Evolutionary conservation across 352 stramenopile genomes (phyloP).

Genomic region (Pythium angustatum): DNA sequence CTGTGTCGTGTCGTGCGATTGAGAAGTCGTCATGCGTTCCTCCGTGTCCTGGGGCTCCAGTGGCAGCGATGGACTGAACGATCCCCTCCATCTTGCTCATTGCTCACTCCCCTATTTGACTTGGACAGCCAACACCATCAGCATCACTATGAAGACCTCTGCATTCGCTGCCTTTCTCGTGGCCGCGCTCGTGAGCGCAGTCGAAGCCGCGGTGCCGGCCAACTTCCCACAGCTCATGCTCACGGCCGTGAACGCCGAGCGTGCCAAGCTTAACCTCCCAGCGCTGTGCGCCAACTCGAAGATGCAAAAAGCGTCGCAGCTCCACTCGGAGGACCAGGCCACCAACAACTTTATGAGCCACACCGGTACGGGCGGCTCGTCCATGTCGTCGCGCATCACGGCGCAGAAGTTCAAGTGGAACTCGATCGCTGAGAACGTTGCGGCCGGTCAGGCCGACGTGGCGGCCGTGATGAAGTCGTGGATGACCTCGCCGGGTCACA

Average conservation of each 20-base stretch:
- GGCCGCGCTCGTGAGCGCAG: too few species aligned
- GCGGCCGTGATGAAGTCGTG: conserved; percentile 41
- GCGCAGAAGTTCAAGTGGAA: conserved; percentile 31
- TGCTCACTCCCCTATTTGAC: neutral
- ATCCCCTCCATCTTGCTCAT: neutral
- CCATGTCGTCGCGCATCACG: conserved; percentile 29
- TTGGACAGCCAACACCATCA: neutral
- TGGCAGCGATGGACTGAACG: too few species aligned
- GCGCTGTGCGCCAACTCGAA: conserved; percentile 44
- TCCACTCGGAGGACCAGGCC: conserved; percentile 51
- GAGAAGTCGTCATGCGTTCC: neutral
- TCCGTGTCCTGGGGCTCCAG: neutral
- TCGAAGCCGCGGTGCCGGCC: conserved; percentile 19
- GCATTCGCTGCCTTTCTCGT: conserved; percentile 5
- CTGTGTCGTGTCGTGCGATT: neutral
- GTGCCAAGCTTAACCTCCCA: conserved; percentile 32
- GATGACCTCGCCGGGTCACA: conserved; percentile 50
- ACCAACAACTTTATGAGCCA: conserved; percentile 46
- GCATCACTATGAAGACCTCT: conserved; percentile 6
- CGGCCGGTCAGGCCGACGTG: conserved; percentile 42
- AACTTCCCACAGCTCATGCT: conserved; percentile 39
- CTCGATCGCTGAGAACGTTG: conserved; percentile 50
- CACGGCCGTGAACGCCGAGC: conserved; percentile 49
- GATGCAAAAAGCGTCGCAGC: conserved; percentile 32
- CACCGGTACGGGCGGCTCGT: conserved; percentile 46